Percentiles rank a stretch among this genome's conserved stretches.
phyloP scores from a whole-genome alignment of 352 stramenopile genomes.

The Phytophthora lateralis region DNA sequence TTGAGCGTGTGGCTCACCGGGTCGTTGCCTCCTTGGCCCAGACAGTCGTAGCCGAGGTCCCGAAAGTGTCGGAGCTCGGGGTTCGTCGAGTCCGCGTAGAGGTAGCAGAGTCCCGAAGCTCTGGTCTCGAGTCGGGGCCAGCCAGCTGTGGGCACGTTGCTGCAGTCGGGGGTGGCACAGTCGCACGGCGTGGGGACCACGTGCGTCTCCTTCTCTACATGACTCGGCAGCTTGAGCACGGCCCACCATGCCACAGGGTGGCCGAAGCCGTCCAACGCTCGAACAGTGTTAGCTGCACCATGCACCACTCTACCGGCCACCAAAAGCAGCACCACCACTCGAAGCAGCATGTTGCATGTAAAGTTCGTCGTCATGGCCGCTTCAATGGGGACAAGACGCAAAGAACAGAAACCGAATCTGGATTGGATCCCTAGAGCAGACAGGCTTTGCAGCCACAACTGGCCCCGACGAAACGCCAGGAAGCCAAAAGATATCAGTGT shows the following conservation, averaged over 20 bases:
- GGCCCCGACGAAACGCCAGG: background rate
- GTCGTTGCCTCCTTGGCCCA: conserved; percentile 78
- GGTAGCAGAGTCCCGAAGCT: conserved; percentile 71
- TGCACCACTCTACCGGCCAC: conserved; percentile 8
- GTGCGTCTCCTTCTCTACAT: conserved; percentile 30
- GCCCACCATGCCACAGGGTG: conserved; percentile 73
- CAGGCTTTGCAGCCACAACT: conserved; percentile 11
- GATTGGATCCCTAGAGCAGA: background rate
- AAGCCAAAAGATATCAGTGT: background rate
- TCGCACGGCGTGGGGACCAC: conserved; percentile 64
- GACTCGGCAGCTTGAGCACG: conserved; percentile 74
- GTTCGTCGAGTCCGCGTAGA: conserved; percentile 69
- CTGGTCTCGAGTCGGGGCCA: conserved; percentile 38
- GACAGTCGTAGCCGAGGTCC: conserved; percentile 70
- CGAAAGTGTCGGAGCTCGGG: conserved; percentile 69
- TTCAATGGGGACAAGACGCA: background rate
- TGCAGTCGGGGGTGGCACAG: conserved; percentile 60
- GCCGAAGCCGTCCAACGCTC: conserved; percentile 65
- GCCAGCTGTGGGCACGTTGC: conserved; percentile 46
- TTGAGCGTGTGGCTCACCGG: conserved; percentile 76
- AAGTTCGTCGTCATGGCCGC: background rate
- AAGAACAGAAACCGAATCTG: background rate
- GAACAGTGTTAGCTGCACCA: conserved; percentile 13
- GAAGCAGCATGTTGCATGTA: background rate
- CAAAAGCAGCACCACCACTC: conserved; percentile 26